These are phyloP conservation scores for Rhododendron henanense DNA, from an alignment of 148 eudicot genomes.

Conservation along the genomic window DNA sequence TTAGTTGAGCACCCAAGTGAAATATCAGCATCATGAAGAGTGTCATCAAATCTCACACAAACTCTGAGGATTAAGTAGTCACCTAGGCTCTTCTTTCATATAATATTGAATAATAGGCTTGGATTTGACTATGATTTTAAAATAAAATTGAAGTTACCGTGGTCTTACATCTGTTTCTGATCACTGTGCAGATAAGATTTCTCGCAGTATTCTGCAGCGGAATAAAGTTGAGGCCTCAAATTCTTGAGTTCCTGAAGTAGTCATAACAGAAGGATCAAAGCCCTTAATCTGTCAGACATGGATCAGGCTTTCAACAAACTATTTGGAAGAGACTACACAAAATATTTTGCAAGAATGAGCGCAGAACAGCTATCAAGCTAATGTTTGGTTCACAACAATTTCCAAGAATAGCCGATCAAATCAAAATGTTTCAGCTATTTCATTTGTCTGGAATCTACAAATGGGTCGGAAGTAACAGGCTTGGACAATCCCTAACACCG, in stretches of 20 bases:
- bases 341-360: background rate
- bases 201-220: slow-evolving; percentile 97
- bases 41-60: background rate
- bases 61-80: background rate
- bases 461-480: background rate
- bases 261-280: slow-evolving; percentile 9
- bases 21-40: slow-evolving; percentile 1
- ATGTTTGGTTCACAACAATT: background rate
- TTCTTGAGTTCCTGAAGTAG: slow-evolving; percentile 86
- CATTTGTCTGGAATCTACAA: background rate
- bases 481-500: background rate
- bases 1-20: background rate
- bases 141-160: background rate
- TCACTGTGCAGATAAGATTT: slow-evolving; percentile 91
- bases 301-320: background rate
- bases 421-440: background rate
- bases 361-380: background rate
- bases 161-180: slow-evolving; percentile 79
- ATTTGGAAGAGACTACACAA: slow-evolving; percentile 1
- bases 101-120: background rate
- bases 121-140: background rate
- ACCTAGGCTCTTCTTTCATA: background rate
- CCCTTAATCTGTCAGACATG: background rate
- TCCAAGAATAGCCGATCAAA: background rate
- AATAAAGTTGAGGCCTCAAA: slow-evolving; percentile 87